These are phyloP conservation scores for Pleurotus ostreatus DNA, from an alignment of 768 basidiomycete species.

Conservation along the genomic window DNA sequence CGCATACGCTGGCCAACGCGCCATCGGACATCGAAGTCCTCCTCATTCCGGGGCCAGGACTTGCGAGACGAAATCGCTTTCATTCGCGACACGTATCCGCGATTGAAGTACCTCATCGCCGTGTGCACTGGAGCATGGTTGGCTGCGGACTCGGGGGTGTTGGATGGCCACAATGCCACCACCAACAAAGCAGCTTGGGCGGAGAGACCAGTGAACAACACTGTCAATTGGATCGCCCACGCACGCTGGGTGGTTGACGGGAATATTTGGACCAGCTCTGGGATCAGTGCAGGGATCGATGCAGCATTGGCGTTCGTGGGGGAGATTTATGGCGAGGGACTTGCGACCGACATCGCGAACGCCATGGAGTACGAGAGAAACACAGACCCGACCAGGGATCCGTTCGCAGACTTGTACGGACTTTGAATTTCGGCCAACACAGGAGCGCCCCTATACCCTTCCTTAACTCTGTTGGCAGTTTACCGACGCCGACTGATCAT, in stretches of 20 bases:
- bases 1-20: constrained; percentile 31
- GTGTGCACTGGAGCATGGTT: constrained; percentile 40
- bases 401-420: constrained; percentile 30
- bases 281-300: constrained; percentile 41
- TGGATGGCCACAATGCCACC: constrained; percentile 39
- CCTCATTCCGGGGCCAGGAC: constrained; percentile 26
- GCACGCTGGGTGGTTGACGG: constrained; percentile 47
- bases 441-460: too few species aligned
- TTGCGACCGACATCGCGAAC: constrained; percentile 25
- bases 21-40: constrained; percentile 32
- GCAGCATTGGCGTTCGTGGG: constrained; percentile 31
- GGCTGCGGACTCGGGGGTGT: constrained; percentile 32
- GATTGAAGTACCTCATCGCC: constrained; percentile 34
- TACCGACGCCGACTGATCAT: too few species aligned
- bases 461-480: too few species aligned
- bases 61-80: constrained; percentile 26
- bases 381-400: constrained; percentile 32
- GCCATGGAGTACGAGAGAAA: constrained; percentile 36
- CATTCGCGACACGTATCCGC: constrained; percentile 27
- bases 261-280: constrained; percentile 46
- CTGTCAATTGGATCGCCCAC: constrained; percentile 37
- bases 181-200: constrained; percentile 37
- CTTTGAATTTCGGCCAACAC: constrained; percentile 3
- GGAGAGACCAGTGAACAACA: constrained; percentile 17
- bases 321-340: constrained; percentile 30